phyloP scores from a whole-genome alignment of 441 rosid species.

The Euphorbia schlechtendalii region DNA sequence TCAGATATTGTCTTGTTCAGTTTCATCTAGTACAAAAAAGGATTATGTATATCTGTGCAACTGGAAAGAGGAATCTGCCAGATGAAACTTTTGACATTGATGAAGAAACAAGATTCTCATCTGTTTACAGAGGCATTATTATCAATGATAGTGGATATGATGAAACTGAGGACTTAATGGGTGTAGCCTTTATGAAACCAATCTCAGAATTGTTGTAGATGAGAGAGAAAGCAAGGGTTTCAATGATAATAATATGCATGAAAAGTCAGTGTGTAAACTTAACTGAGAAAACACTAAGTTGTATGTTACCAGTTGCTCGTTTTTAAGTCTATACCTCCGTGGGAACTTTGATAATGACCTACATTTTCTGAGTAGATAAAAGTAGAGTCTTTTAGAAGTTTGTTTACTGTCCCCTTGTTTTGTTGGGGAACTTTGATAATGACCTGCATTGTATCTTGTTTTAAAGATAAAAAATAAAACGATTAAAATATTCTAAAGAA shows the following conservation, averaged over 20 bases:
- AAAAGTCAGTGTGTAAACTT: background rate
- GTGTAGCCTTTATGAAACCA: background rate
- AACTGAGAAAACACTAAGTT: background rate
- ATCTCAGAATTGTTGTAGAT: background rate
- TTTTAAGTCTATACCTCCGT: background rate
- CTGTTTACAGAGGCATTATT: too few species aligned
- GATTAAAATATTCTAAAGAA: too few species aligned
- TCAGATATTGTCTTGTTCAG: background rate
- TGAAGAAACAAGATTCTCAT: slow-evolving; percentile 75
- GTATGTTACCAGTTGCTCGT: background rate
- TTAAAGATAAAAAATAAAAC: too few species aligned
- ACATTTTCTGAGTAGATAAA: background rate
- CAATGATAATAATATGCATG: background rate
- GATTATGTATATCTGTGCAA: slow-evolving; percentile 53
- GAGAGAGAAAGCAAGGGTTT: background rate
- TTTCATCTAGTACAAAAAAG: slow-evolving; percentile 40
- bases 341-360: background rate
- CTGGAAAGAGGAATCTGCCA: slow-evolving; percentile 83
- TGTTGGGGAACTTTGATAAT: too few species aligned
- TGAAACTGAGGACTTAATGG: slow-evolving; percentile 35
- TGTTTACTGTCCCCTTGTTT: background rate
- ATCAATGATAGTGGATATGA: too few species aligned
- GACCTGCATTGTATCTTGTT: too few species aligned
- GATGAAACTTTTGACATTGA: slow-evolving; percentile 55
- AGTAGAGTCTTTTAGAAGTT: background rate